phyloP scores from a whole-genome alignment of 768 basidiomycete species.

The Zangia roseola region DNA sequence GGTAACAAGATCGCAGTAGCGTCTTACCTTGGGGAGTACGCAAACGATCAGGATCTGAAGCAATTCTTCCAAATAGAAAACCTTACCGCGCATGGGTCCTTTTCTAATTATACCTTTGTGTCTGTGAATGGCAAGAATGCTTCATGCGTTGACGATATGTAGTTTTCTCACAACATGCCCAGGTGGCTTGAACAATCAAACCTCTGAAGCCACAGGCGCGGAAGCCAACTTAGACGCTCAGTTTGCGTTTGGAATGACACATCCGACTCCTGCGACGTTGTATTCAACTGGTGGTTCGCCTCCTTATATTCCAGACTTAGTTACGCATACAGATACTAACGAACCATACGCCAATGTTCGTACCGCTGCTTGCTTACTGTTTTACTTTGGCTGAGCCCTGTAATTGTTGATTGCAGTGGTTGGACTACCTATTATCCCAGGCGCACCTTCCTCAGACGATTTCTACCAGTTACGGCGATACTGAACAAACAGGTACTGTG shows the following conservation, averaged over 20 bases:
- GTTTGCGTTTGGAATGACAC: constrained; percentile 62
- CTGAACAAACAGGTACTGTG: constrained; percentile 60
- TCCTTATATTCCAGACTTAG: constrained; percentile 51
- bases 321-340: constrained; percentile 41
- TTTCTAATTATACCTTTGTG: constrained; percentile 51
- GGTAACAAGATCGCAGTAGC: constrained; percentile 55
- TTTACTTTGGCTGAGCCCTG: neutral
- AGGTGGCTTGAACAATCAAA: constrained; percentile 67
- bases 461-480: constrained; percentile 71
- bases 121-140: constrained; percentile 51
- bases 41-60: constrained; percentile 51
- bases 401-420: constrained; percentile 45
- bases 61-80: constrained; percentile 48
- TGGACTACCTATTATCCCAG: constrained; percentile 53
- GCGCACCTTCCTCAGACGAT: constrained; percentile 54
- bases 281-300: constrained; percentile 64
- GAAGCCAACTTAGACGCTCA: constrained; percentile 73
- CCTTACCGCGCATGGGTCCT: constrained; percentile 47
- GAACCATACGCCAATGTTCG: constrained; percentile 49
- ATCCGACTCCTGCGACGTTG: constrained; percentile 58
- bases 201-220: constrained; percentile 43
- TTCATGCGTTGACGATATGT: neutral
- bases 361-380: neutral
- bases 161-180: constrained; percentile 1
- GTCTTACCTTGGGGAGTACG: constrained; percentile 52